phyloP scores from a whole-genome alignment of 78 protist genomes.

The Dictyostelium capitatum region DNA sequence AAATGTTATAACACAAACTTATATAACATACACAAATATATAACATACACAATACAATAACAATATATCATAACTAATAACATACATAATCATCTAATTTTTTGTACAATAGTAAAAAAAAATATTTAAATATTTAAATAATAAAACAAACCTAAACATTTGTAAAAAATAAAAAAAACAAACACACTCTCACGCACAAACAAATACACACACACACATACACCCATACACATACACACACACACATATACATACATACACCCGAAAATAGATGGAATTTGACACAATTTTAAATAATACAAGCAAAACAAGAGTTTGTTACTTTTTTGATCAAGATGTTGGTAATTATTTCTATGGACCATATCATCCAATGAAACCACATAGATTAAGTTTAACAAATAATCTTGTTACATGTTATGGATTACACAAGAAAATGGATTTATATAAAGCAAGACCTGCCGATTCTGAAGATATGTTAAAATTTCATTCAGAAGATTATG shows the following conservation, averaged over 20 bases:
- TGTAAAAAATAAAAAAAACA: too few species aligned
- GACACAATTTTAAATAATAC: slow-evolving; percentile 41
- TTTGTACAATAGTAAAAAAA: too few species aligned
- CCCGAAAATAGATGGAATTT: slow-evolving; percentile 10
- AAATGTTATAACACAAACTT: too few species aligned
- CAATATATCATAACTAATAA: too few species aligned
- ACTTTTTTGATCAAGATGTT: slow-evolving; percentile 82
- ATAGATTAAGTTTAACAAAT: slow-evolving; percentile 95
- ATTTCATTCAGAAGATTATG: slow-evolving; percentile 98
- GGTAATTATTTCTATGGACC: slow-evolving; percentile 90
- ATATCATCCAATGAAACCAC: slow-evolving; percentile 99
- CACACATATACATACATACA: not conserved
- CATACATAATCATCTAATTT: too few species aligned
- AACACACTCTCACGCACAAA: too few species aligned
- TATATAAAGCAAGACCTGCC: slow-evolving; percentile 95
- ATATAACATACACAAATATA: too few species aligned
- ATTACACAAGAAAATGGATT: slow-evolving; percentile 89
- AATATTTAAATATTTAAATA: too few species aligned
- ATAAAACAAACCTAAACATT: too few species aligned
- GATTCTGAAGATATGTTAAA: slow-evolving; percentile 88
- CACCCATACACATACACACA: too few species aligned
- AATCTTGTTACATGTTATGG: slow-evolving; percentile 96
- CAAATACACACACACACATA: too few species aligned
- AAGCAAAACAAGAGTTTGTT: slow-evolving; percentile 75
- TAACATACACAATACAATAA: too few species aligned